These are phyloP conservation scores for Neonectria neomacrospora DNA, from an alignment of 2,329 filamentous ascomycete genomes.

Conservation along the genomic window DNA sequence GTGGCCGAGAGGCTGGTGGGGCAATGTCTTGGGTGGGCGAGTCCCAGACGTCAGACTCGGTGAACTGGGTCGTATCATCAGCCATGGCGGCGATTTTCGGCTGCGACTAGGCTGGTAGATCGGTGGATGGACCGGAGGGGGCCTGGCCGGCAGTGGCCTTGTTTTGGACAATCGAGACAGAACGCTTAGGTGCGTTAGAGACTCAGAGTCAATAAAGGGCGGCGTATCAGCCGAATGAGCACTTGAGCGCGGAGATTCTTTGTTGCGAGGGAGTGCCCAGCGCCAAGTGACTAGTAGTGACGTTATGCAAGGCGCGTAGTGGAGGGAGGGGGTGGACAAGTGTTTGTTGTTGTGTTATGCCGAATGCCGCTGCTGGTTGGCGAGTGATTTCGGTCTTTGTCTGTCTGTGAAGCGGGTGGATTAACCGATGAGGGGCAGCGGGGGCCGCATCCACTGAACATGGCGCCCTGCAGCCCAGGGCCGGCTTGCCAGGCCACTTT, in stretches of 20 bases:
- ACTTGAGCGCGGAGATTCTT: slow-evolving; percentile 21
- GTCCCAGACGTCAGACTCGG: slow-evolving; percentile 61
- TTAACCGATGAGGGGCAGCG: slow-evolving; percentile 20
- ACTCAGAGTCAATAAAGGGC: slow-evolving; percentile 24
- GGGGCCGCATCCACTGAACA: slow-evolving; percentile 5
- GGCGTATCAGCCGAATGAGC: slow-evolving; percentile 16
- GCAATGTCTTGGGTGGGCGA: slow-evolving; percentile 53
- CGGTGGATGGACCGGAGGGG: slow-evolving; percentile 13
- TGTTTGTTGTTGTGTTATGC: slow-evolving; percentile 20
- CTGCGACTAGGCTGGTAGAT: background rate
- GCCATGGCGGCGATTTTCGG: slow-evolving; percentile 51
- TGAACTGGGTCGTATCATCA: slow-evolving; percentile 56
- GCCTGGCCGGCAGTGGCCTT: slow-evolving; percentile 17
- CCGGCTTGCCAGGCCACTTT: background rate
- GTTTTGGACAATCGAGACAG: slow-evolving; percentile 11
- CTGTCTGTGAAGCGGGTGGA: slow-evolving; percentile 11
- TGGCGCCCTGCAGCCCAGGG: background rate
- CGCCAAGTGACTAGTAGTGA: background rate
- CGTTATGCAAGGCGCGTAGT: slow-evolving; percentile 3
- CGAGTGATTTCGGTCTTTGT: slow-evolving; percentile 13
- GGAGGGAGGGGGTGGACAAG: background rate
- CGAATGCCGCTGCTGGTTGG: slow-evolving; percentile 25
- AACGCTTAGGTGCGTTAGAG: background rate
- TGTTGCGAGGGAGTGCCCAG: slow-evolving; percentile 16
- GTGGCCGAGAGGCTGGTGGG: slow-evolving; percentile 46